A percentile compares a stretch with the other conserved stretches of the same genome.
Conservation (phyloP, 106 monocot genomes). For the Ottelia alismoides region DNA sequence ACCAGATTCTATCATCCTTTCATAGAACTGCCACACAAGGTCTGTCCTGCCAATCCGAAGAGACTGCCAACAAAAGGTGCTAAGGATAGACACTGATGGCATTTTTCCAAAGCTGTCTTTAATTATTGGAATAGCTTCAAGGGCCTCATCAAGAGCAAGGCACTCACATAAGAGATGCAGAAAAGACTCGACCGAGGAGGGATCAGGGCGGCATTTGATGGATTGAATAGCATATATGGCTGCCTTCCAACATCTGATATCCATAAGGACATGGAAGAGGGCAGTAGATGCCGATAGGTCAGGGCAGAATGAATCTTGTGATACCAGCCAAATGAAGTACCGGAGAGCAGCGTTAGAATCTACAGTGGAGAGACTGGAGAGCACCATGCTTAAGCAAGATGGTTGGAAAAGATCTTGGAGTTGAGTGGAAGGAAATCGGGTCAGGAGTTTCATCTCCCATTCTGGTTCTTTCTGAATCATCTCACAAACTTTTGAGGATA, state of each 20-base stretch:
- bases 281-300: constrained; percentile 2
- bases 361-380: constrained; percentile 1
- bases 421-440: constrained; percentile 1
- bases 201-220: constrained; percentile 9
- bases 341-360: constrained; percentile 1
- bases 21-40: constrained; percentile 14
- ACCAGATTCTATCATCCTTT: constrained; percentile 5
- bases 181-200: constrained; percentile 4
- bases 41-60: constrained; percentile 8
- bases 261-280: constrained; percentile 3
- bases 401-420: constrained; percentile 9
- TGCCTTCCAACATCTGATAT: constrained; percentile 3
- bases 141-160: constrained; percentile 4
- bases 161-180: constrained; percentile 1
- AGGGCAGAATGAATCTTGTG: constrained; percentile 1
- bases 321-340: constrained; percentile 10
- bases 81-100: constrained; percentile 7
- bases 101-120: not conserved
- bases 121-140: constrained; percentile 1
- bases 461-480: constrained; percentile 1
- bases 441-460: constrained; percentile 14
- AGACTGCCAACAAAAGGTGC: constrained; percentile 2
- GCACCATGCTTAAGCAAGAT: constrained; percentile 3
- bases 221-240: constrained; percentile 11
- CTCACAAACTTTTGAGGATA: constrained; percentile 4